A percentile compares a stretch with the other conserved stretches of the same genome.
phyloP scores from a whole-genome alignment of 202 grass and related monocot species.

The Cymbopogon flexuosus region DNA sequence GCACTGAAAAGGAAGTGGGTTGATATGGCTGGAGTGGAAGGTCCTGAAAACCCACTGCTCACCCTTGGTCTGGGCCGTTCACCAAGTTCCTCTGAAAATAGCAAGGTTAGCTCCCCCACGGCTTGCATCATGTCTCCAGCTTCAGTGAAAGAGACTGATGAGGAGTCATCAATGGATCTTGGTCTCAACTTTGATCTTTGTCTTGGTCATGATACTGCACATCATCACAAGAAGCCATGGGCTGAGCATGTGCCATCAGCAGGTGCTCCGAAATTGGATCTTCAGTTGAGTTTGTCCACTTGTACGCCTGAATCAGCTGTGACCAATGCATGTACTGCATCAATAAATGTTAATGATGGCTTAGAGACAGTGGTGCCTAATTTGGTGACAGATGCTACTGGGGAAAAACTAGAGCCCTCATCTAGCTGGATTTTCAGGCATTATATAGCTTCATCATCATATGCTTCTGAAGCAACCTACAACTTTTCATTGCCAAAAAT shows the following conservation, averaged over 20 bases:
- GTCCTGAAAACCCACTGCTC: conserved; percentile 29
- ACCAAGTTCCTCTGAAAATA: conserved; percentile 50
- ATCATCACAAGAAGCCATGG: conserved; percentile 36
- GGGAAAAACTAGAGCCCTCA: conserved; percentile 32
- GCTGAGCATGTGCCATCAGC: not conserved
- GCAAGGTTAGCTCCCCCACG: conserved; percentile 52
- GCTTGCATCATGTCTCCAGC: conserved; percentile 39
- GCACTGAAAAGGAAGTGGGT: conserved; percentile 41
- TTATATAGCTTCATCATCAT: conserved; percentile 21
- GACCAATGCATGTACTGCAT: conserved; percentile 13
- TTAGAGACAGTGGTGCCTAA: conserved; percentile 4
- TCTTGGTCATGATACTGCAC: conserved; percentile 30
- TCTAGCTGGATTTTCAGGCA: conserved; percentile 43
- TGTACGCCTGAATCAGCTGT: conserved; percentile 44
- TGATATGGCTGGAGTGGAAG: conserved; percentile 34
- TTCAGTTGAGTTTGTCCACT: conserved; percentile 55
- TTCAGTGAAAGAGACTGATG: conserved; percentile 53
- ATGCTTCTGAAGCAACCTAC: conserved; percentile 23
- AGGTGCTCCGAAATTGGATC: conserved; percentile 31
- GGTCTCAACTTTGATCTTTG: conserved; percentile 50
- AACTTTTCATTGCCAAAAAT: conserved; percentile 32
- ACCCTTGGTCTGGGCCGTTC: conserved; percentile 45
- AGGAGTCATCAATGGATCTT: conserved; percentile 45
- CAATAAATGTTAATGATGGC: not conserved
- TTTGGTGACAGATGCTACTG: not conserved